Percentiles rank a stretch among this genome's conserved stretches.
These are phyloP conservation scores for Alternaria rosae DNA, from an alignment of 2,329 filamentous ascomycete genomes.

Conservation along the genomic window DNA sequence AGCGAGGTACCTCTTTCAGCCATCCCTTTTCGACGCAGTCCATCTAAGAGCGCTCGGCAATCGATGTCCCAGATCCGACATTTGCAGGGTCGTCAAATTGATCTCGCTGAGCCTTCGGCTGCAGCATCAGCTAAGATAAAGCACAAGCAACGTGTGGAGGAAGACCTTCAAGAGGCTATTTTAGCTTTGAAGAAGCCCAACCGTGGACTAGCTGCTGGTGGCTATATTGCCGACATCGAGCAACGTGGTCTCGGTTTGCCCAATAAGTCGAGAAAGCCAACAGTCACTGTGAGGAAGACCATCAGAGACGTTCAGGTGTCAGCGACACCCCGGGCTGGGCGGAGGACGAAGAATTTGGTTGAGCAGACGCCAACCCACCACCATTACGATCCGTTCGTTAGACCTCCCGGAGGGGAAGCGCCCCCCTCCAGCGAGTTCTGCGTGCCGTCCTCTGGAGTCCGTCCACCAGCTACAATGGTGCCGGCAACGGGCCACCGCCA, in stretches of 20 bases:
- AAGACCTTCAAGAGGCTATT: conserved; percentile 77
- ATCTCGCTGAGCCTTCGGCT: conserved; percentile 61
- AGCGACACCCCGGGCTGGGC: conserved; percentile 52
- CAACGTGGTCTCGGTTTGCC: conserved; percentile 53
- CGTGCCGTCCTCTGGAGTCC: conserved; percentile 53
- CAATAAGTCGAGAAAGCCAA: conserved; percentile 39
- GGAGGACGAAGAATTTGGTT: conserved; percentile 43
- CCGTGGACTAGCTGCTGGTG: conserved; percentile 71
- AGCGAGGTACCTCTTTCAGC: conserved; percentile 67
- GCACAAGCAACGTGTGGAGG: conserved; percentile 72
- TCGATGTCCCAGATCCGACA: conserved; percentile 54
- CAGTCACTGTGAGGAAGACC: conserved; percentile 37
- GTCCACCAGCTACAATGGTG: conserved; percentile 33
- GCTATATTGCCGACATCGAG: conserved; percentile 72
- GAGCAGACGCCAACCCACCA: conserved; percentile 41
- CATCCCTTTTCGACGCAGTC: conserved; percentile 58
- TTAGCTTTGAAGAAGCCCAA: conserved; percentile 78
- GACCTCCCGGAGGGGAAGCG: conserved; percentile 22
- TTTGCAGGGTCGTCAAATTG: conserved; percentile 61
- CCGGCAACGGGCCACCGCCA: conserved; percentile 38
- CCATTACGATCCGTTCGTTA: conserved; percentile 33
- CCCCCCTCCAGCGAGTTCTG: conserved; percentile 41
- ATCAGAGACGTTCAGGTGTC: conserved; percentile 50
- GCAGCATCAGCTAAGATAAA: conserved; percentile 65
- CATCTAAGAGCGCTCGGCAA: conserved; percentile 45